A percentile compares a stretch with the other conserved stretches of the same genome.
Evolutionary conservation across 2,329 filamentous ascomycete genomes (phyloP).

Genomic region (Penicillium sp.): DNA sequence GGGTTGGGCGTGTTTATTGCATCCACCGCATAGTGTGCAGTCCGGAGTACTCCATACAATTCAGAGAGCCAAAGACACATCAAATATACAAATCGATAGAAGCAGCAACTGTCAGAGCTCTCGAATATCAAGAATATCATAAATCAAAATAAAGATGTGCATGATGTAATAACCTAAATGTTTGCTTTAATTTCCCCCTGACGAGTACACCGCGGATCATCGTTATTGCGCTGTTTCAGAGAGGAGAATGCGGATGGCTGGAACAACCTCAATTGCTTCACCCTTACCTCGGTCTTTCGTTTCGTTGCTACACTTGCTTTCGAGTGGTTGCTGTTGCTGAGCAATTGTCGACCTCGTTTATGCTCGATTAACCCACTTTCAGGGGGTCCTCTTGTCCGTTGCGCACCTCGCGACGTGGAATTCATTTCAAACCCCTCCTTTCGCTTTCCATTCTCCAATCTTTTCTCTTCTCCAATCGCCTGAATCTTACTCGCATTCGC

Average conservation of each 20-base stretch:
- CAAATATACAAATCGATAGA: too few relatives aligned
- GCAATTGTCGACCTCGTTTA: conserved; percentile 3
- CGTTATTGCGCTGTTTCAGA: conserved; percentile 28
- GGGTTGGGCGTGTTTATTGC: background rate
- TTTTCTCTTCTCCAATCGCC: background rate
- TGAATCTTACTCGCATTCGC: background rate
- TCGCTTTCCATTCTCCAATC: conserved; percentile 3
- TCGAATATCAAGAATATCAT: background rate
- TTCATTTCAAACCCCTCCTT: conserved; percentile 9
- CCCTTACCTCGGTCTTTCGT: conserved; percentile 18
- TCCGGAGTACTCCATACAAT: background rate
- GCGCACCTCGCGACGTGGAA: conserved; percentile 12
- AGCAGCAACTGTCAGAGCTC: too few relatives aligned
- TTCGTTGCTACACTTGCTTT: conserved; percentile 13
- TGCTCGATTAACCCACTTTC: conserved; percentile 1
- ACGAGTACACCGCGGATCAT: conserved; percentile 30
- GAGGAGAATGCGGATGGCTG: conserved; percentile 16
- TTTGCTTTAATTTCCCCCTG: conserved; percentile 12
- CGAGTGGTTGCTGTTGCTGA: conserved; percentile 11
- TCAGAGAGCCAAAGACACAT: background rate
- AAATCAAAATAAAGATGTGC: background rate
- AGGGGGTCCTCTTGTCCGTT: conserved; percentile 11
- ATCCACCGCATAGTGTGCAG: background rate
- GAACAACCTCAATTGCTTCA: conserved; percentile 11
- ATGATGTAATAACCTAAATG: conserved; percentile 10